Conservation (phyloP, 345 rosid species). For the Citrus unshiu region DNA sequence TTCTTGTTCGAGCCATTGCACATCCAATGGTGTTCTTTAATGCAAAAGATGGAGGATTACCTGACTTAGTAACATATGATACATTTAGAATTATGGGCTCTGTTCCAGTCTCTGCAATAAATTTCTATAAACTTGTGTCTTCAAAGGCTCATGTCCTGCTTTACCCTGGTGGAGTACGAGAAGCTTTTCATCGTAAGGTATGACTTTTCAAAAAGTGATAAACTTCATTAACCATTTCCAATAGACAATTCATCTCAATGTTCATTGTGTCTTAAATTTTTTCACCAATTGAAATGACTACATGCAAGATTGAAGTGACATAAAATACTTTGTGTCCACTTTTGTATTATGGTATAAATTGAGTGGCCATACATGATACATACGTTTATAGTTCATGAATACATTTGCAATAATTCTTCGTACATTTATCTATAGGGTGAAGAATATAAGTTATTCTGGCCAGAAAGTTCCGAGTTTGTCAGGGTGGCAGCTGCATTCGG, state of each 20-base stretch:
- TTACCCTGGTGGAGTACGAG: conserved; percentile 77
- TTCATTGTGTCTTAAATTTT: too few species aligned
- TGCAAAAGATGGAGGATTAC: conserved; percentile 8
- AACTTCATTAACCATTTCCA: too few species aligned
- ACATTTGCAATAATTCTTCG: neutral
- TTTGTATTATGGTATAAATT: too few species aligned
- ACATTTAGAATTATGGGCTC: conserved; percentile 54
- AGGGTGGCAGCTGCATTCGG: conserved; percentile 81
- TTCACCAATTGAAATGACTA: too few species aligned
- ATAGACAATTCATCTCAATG: too few species aligned
- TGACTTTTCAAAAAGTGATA: neutral
- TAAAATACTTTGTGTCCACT: neutral
- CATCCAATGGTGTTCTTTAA: conserved; percentile 39
- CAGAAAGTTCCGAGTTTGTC: conserved; percentile 67
- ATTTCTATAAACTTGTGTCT: conserved; percentile 59
- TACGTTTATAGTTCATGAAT: too few species aligned
- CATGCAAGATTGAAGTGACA: too few species aligned
- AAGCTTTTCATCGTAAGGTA: conserved; percentile 69
- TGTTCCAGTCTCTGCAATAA: conserved; percentile 54
- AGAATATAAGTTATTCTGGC: conserved; percentile 77
- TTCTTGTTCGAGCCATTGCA: conserved; percentile 44
- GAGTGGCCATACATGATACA: too few species aligned
- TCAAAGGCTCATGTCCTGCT: conserved; percentile 59
- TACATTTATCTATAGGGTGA: conserved; percentile 45
- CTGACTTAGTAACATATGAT: conserved; percentile 27